A percentile compares a stretch with the other conserved stretches of the same genome.
Evolutionary conservation across 768 basidiomycete species (phyloP).

Genomic region (Mycena floridula): DNA sequence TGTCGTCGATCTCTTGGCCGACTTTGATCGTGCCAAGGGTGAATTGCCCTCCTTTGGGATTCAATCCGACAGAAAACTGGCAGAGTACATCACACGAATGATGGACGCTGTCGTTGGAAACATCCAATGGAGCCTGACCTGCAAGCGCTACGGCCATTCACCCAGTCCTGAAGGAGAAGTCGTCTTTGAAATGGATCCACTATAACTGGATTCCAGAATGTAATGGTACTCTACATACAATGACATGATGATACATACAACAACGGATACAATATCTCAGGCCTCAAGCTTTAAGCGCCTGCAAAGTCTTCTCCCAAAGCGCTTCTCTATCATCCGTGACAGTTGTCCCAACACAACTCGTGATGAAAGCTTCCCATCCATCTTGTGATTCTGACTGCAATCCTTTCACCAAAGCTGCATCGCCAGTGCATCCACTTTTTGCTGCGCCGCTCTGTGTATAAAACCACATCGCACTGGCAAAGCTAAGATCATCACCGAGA

Average conservation of each 20-base stretch:
- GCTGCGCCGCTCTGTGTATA: slow-evolving; percentile 12
- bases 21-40: neutral
- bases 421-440: slow-evolving; percentile 11
- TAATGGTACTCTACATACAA: no score
- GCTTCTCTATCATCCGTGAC: slow-evolving; percentile 11
- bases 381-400: slow-evolving; percentile 11
- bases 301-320: slow-evolving; percentile 12
- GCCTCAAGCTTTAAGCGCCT: slow-evolving; percentile 8
- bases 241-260: no score
- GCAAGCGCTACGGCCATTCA: slow-evolving; percentile 9
- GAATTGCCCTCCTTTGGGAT: neutral
- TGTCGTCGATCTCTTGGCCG: neutral
- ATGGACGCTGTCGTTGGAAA: slow-evolving; percentile 14
- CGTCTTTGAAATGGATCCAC: neutral
- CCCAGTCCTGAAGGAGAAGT: neutral
- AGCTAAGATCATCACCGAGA: slow-evolving; percentile 14
- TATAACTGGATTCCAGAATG: neutral
- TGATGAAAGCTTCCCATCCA: slow-evolving; percentile 17
- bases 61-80: slow-evolving; percentile 8
- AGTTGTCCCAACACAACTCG: slow-evolving; percentile 15
- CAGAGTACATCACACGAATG: slow-evolving; percentile 12
- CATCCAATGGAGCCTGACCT: slow-evolving; percentile 15
- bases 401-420: slow-evolving; percentile 12
- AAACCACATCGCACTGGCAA: slow-evolving; percentile 20
- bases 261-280: no score